Base-by-base conservation (phyloP, 2,329 filamentous ascomycete genomes). In the Xylaria sp. region DNA sequence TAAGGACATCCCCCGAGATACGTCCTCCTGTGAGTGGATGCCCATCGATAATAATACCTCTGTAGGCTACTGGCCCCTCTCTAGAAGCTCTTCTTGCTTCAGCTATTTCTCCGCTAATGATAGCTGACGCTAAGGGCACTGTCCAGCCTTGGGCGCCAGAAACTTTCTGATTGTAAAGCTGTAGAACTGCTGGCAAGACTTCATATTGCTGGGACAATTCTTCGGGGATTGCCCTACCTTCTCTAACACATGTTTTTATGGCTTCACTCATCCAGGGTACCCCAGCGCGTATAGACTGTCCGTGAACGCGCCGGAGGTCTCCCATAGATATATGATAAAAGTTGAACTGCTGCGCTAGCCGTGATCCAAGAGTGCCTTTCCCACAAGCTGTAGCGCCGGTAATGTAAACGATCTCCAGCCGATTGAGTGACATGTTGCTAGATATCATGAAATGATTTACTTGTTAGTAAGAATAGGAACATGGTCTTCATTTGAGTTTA, bases 261-360 rank as follows among this genome's bases (percentile, higher is more conserved):
- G 27, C n/a, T 3, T 55, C 36, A 14, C 30, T 14, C n/a, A 58
- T 56, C 12, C 21, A 39, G 2, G 66, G 57, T 17, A 61, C 17
- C 2, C 30, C 57, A 0, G 30, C 42, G 1, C 17, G 9, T 7
- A 58, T 65, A 0, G 34, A 17, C 0, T 17, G 11, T 17, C 30
- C 17, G 19, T 36, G 57, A 24, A 3, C 4, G 1, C 60, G 66
- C 14, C 62, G 60, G 0, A 64, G 4, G n/a, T 69, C 69, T 3
- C 48, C 55, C 17, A 74, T 21, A 2, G 58, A 68, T 3, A 73
- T 3, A 42, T 72, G 51, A 24, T 69, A 67, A 4, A 74, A 60
- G 3, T 50, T 19, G 36, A 68, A 74, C 1, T 67, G 11, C 0
- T 21, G 12, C 3, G 70, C 69, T 1, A 73, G 67, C 19, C 5